Evolutionary conservation across 176 grass and related monocot species (phyloP).

Genomic region (Bonia amplexicaulis): DNA sequence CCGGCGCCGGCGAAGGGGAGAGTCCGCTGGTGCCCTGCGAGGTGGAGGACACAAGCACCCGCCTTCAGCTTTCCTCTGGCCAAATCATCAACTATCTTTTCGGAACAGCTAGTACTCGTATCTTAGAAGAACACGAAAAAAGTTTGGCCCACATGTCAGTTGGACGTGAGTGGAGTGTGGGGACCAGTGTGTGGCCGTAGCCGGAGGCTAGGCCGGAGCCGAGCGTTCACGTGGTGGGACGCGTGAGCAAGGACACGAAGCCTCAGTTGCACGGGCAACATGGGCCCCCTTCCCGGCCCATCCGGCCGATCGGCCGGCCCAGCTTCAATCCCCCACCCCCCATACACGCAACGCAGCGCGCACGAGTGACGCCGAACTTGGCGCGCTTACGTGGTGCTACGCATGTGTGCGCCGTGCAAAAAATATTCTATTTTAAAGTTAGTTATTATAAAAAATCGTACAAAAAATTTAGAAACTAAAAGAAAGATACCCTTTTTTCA

Average conservation of each 20-base stretch:
- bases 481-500: no score
- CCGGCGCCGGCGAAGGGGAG: slow-evolving; percentile 45
- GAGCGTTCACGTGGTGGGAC: slow-evolving; percentile 24
- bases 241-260: not conserved
- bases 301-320: not conserved
- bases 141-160: slow-evolving; percentile 4
- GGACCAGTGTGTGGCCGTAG: not conserved
- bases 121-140: not conserved
- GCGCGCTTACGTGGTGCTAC: not conserved
- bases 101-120: not conserved
- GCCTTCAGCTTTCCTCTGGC: not conserved
- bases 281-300: slow-evolving; percentile 11
- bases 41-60: slow-evolving; percentile 9
- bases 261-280: slow-evolving; percentile 21
- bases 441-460: no score
- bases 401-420: not conserved
- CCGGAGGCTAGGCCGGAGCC: not conserved
- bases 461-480: no score
- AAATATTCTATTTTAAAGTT: rapidly evolving
- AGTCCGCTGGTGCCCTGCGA: slow-evolving; percentile 62
- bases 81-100: not conserved
- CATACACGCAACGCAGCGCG: not conserved
- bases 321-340: not conserved
- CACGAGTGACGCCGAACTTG: not conserved
- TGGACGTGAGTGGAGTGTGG: not conserved